phyloP scores from a whole-genome alignment of 352 stramenopile genomes.

The Globisporangium carolinianum region DNA sequence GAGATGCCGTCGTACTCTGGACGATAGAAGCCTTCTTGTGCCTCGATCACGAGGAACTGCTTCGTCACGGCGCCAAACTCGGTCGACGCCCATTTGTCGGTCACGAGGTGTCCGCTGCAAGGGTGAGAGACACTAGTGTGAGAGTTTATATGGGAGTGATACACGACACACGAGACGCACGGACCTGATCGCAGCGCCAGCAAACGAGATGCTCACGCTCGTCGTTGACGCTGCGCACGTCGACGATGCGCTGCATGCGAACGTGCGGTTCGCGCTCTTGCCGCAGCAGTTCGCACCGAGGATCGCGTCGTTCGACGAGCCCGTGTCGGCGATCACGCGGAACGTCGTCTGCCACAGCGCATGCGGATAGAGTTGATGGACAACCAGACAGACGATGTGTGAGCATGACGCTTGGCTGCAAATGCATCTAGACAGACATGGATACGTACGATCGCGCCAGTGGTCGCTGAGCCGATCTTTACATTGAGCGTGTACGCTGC shows the following conservation, averaged over 20 bases:
- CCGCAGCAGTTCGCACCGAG: slow-evolving; percentile 58
- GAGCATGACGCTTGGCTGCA: too few relatives aligned
- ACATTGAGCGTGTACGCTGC: slow-evolving; percentile 27
- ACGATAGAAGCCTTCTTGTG: slow-evolving; percentile 70
- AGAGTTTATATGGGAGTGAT: neutral
- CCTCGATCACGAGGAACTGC: slow-evolving; percentile 66
- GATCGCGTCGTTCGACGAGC: slow-evolving; percentile 77
- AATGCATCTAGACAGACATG: neutral
- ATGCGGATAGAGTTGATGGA: neutral
- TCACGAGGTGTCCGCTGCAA: slow-evolving; percentile 56
- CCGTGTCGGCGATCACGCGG: slow-evolving; percentile 72
- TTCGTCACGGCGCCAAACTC: slow-evolving; percentile 52
- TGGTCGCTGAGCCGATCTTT: slow-evolving; percentile 19
- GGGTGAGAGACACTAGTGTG: neutral
- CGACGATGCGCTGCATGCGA: slow-evolving; percentile 53
- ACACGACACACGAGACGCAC: slow-evolving; percentile 2
- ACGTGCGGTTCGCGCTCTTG: slow-evolving; percentile 34
- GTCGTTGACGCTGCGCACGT: slow-evolving; percentile 33
- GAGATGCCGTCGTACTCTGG: slow-evolving; percentile 75
- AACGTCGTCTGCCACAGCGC: slow-evolving; percentile 46
- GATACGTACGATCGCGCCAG: slow-evolving; percentile 12
- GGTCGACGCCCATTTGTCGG: slow-evolving; percentile 55
- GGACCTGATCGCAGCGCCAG: slow-evolving; percentile 59
- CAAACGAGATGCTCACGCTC: slow-evolving; percentile 38
- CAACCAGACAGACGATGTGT: neutral